Conservation (phyloP, 2,329 filamentous ascomycete species). For the Exophiala xenobiotica region DNA sequence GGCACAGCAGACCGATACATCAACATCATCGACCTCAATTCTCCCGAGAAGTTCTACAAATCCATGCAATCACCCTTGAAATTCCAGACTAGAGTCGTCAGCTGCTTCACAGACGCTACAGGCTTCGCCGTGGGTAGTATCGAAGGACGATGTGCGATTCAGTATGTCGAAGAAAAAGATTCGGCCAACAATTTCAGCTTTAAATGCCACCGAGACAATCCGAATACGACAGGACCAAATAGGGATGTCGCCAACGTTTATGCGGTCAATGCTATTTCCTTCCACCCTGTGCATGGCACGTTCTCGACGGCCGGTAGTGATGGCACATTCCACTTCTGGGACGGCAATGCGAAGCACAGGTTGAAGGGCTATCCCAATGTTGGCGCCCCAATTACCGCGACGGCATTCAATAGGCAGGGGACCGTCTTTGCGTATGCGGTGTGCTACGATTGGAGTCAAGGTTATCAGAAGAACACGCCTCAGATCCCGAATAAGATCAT, state of each 20-base stretch:
- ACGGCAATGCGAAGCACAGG: slow-evolving; percentile 85
- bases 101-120: slow-evolving; percentile 86
- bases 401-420: slow-evolving; percentile 85
- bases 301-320: slow-evolving; percentile 95
- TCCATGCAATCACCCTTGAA: slow-evolving; percentile 93
- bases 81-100: slow-evolving; percentile 95
- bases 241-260: slow-evolving; percentile 80
- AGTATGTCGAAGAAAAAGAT: slow-evolving; percentile 97
- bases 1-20: slow-evolving; percentile 95
- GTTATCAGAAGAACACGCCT: slow-evolving; percentile 79
- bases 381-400: slow-evolving; percentile 83
- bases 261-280: slow-evolving; percentile 94
- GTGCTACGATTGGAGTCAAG: slow-evolving; percentile 98
- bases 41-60: slow-evolving; percentile 92
- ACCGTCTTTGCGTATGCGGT: slow-evolving; percentile 85
- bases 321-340: slow-evolving; percentile 78
- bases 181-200: slow-evolving; percentile 92
- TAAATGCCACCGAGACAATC: slow-evolving; percentile 91
- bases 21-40: slow-evolving; percentile 87
- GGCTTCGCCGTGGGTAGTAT: slow-evolving; percentile 96
- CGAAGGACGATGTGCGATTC: slow-evolving; percentile 94
- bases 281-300: slow-evolving; percentile 95
- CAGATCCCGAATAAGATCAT: slow-evolving; percentile 73
- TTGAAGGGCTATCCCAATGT: slow-evolving; percentile 85
- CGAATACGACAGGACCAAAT: slow-evolving; percentile 52